Evolutionary conservation across 2,329 filamentous ascomycete genomes (phyloP).

Genomic region (Beauveria bassiana): DNA sequence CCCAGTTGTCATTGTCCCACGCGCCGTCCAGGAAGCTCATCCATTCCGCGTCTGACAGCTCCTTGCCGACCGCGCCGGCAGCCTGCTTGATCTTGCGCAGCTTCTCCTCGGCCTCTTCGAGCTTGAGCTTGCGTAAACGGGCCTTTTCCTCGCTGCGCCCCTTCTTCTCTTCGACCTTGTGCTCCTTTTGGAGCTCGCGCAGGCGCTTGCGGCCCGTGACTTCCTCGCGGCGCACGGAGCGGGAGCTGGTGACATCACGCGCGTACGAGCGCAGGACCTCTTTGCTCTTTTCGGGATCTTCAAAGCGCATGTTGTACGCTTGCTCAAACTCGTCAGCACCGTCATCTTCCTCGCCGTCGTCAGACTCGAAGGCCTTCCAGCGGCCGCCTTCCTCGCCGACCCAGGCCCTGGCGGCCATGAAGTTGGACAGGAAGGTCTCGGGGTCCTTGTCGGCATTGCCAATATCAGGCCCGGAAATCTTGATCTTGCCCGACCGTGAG

Average conservation of each 20-base stretch:
- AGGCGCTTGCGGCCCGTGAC: constrained; percentile 67
- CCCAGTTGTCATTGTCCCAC: constrained; percentile 87
- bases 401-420: constrained; percentile 89
- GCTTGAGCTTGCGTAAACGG: constrained; percentile 75
- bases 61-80: constrained; percentile 66
- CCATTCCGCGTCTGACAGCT: constrained; percentile 70
- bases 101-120: constrained; percentile 84
- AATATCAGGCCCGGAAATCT: constrained; percentile 55
- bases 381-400: constrained; percentile 57
- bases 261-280: constrained; percentile 83
- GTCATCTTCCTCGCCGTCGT: constrained; percentile 74
- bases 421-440: constrained; percentile 89
- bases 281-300: constrained; percentile 82
- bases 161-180: constrained; percentile 70
- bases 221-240: constrained; percentile 81
- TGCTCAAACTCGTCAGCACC: constrained; percentile 84
- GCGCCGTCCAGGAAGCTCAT: constrained; percentile 74
- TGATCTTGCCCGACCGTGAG: constrained; percentile 39
- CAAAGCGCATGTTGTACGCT: constrained; percentile 93
- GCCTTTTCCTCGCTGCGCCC: constrained; percentile 74
- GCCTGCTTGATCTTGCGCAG: constrained; percentile 83
- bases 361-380: constrained; percentile 82
- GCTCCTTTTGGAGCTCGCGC: constrained; percentile 69
- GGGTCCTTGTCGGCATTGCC: constrained; percentile 78
- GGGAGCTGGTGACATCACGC: constrained; percentile 72